Base-by-base conservation (phyloP, 805 yeast species). In the Cyberlindnera euphorbiiphila region DNA sequence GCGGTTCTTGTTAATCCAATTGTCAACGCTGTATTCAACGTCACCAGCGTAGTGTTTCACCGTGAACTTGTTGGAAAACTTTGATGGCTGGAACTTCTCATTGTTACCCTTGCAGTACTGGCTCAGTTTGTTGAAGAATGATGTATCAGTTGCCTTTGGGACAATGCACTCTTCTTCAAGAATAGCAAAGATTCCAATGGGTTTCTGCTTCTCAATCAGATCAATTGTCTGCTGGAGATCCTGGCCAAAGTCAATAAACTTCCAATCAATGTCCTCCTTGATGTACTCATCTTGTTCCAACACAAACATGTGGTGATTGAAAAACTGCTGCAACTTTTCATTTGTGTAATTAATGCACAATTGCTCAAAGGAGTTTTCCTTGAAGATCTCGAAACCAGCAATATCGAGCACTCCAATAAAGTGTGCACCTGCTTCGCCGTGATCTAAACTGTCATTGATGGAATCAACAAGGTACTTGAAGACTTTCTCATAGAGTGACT, bases 331-430 rank as follows among this genome's bases (percentile, higher is more conserved):
- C 46, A 93, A 72, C 61, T 91, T 93, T 65, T 93, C 98, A 63
- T 91, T 91, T 32, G 98, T 96, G 60, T 89, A 93, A 59, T 91
- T 91, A 62, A 91, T 91, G 64, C 98, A 91, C 56, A 93, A 81
- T 62, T 93, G 98, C 63, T 93, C 98, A 54, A 93, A 93, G 2
- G 97, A 89, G 62, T 93, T 93, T 50, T 77, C 77, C 49, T 85
- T 85, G 61, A 93, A 93, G 56, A 93, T 96, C 65, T 93, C 98
- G 60, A 93, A 93, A 9, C 98, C 98, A 43, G 95, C 95, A 52
- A 93, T 93, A 78, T 93, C 99, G 51, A 93, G 71, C 15, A 93
- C 95, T 45, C 99, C 98, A 54, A 93, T 93, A 49, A 81, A 91
- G 37, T 76, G 71, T 16, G 65, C 61, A 4, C 68, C 60, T 37